A percentile compares a stretch with the other conserved stretches of the same genome.
Evolutionary conservation across 345 rosid genomes (phyloP).

Genomic region (Citropsis articulata): DNA sequence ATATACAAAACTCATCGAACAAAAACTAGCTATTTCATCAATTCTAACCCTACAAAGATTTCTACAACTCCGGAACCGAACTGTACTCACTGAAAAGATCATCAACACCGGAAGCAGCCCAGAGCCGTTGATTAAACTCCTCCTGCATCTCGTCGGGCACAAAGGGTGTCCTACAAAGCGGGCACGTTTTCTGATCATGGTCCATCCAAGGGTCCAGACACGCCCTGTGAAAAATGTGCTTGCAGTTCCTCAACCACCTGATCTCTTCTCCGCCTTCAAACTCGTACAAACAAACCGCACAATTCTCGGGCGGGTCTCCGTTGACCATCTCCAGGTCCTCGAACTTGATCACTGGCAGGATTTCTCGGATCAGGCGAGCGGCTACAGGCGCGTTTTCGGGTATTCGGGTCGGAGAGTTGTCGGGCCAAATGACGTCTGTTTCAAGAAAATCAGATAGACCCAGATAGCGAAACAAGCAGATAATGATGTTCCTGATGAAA

Average conservation of each 20-base stretch:
- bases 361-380: slow-evolving; percentile 75
- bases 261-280: slow-evolving; percentile 76
- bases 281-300: slow-evolving; percentile 81
- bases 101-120: slow-evolving; percentile 60
- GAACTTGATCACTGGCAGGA: slow-evolving; percentile 66
- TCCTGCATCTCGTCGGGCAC: slow-evolving; percentile 84
- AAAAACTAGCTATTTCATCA: not conserved
- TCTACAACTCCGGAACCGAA: slow-evolving; percentile 38
- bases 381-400: slow-evolving; percentile 50
- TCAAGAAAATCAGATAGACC: slow-evolving; percentile 85
- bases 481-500: slow-evolving; percentile 48
- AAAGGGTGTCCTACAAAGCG: slow-evolving; percentile 75
- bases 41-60: not conserved
- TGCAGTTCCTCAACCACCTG: slow-evolving; percentile 73
- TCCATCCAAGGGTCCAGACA: slow-evolving; percentile 98
- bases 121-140: slow-evolving; percentile 75
- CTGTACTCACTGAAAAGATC: slow-evolving; percentile 61
- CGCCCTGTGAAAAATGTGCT: slow-evolving; percentile 72
- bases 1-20: not conserved
- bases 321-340: slow-evolving; percentile 34
- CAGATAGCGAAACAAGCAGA: slow-evolving; percentile 45
- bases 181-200: slow-evolving; percentile 83
- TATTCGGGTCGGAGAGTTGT: slow-evolving; percentile 29
- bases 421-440: slow-evolving; percentile 58
- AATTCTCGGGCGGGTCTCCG: slow-evolving; percentile 60